Evolutionary conservation across 1,284 basidiomycete species (phyloP).

Genomic region (Malassezia sp.): DNA sequence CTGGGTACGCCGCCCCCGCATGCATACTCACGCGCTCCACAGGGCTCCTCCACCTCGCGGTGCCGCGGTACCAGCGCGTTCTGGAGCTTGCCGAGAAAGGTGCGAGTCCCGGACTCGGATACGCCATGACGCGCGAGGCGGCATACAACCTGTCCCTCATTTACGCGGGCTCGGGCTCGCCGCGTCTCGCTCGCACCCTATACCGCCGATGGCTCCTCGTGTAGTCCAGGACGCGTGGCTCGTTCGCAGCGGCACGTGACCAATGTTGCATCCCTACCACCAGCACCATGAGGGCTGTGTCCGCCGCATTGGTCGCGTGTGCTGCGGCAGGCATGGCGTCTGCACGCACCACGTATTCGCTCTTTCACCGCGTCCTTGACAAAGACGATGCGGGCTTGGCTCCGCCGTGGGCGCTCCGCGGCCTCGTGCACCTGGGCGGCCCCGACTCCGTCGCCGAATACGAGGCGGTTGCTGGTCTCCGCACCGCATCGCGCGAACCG

Average conservation of each 20-base stretch:
- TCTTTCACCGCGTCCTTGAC: conserved; percentile 4
- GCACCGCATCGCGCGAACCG: no score
- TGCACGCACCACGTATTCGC: background rate
- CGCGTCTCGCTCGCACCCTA: conserved; percentile 15
- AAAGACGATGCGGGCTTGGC: background rate
- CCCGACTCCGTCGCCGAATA: background rate
- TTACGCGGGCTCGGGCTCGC: conserved; percentile 24
- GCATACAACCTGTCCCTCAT: conserved; percentile 38
- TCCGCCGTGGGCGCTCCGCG: conserved; percentile 2
- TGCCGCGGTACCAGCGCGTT: conserved; percentile 27
- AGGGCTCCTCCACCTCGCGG: conserved; percentile 32
- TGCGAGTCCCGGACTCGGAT: conserved; percentile 3
- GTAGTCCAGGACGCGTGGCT: no score
- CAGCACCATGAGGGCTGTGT: background rate
- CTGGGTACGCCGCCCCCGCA: conserved; percentile 45
- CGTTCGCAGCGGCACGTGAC: no score
- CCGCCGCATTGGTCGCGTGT: background rate
- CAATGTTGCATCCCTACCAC: background rate
- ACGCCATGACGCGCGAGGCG: conserved; percentile 27
- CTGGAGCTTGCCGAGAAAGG: conserved; percentile 17
- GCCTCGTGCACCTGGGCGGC: no score
- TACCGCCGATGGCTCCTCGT: conserved; percentile 22
- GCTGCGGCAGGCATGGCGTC: background rate
- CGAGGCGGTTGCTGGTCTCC: background rate
- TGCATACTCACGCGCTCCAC: background rate